A percentile compares a stretch with the other conserved stretches of the same genome.
phyloP scores from a whole-genome alignment of 2,329 filamentous ascomycete species.

The Trichoderma sp. region DNA sequence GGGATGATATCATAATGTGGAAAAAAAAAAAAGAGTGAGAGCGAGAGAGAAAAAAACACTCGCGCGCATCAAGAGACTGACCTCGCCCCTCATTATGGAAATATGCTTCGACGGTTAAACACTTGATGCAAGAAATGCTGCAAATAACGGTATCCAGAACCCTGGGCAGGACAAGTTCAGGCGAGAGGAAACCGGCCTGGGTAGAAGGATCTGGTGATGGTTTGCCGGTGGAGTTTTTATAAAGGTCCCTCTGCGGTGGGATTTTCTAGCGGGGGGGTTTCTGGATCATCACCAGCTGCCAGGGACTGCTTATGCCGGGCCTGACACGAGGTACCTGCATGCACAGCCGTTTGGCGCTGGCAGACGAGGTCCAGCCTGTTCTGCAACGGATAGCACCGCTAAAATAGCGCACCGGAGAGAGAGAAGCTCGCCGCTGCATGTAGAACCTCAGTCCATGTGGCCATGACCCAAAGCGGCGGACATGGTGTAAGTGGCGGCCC shows the following conservation, averaged over 20 bases:
- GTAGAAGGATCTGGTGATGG: conserved; percentile 32
- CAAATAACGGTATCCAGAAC: conserved; percentile 11
- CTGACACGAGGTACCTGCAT: conserved; percentile 13
- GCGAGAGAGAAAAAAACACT: neutral
- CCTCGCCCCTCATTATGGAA: conserved; percentile 55
- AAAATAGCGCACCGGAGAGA: conserved; percentile 7
- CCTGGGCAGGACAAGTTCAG: conserved; percentile 13
- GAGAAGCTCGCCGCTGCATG: neutral
- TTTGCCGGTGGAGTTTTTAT: conserved; percentile 27
- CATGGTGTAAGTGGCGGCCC: conserved; percentile 2
- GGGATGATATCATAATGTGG: conserved; percentile 1
- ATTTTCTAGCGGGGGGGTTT: conserved; percentile 3
- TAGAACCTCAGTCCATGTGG: neutral
- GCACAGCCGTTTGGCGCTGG: neutral
- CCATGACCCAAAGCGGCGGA: neutral
- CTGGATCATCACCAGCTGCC: conserved; percentile 3
- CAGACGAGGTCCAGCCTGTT: neutral
- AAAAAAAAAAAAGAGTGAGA: neutral
- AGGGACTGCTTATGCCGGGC: neutral
- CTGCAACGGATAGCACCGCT: neutral
- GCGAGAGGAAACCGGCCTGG: conserved; percentile 27
- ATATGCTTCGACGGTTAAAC: neutral
- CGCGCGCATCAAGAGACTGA: conserved; percentile 33
- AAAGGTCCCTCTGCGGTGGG: neutral
- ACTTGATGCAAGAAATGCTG: neutral